phyloP scores from a whole-genome alignment of 2,329 filamentous ascomycete species.

The Xenoacremonium recifei region DNA sequence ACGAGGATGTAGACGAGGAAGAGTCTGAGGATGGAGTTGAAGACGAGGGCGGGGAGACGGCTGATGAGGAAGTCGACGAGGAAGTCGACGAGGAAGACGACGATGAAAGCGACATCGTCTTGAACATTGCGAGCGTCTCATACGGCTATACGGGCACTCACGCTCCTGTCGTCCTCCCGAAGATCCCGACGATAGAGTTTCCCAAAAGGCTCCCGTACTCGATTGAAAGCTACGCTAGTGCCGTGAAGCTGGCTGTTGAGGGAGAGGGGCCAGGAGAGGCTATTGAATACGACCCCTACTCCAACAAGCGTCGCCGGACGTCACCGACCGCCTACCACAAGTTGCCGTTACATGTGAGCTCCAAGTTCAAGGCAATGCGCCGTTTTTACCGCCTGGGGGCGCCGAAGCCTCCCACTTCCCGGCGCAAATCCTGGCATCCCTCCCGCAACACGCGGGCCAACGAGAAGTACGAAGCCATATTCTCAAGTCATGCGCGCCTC shows the following conservation, averaged over 20 bases:
- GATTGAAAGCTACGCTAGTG: neutral
- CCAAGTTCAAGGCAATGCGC: constrained; percentile 5
- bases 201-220: neutral
- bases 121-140: neutral
- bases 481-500: constrained; percentile 20
- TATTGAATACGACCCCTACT: no score
- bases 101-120: no score
- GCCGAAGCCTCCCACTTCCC: neutral
- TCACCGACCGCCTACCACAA: no score
- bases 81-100: constrained; percentile 1
- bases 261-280: no score
- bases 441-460: neutral
- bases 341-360: no score
- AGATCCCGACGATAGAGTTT: neutral
- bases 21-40: constrained; percentile 1
- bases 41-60: constrained; percentile 1
- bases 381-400: neutral
- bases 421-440: no score
- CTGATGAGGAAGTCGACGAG: neutral
- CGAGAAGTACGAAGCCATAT: constrained; percentile 13
- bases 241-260: no score
- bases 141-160: neutral
- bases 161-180: neutral
- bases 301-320: no score
- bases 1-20: constrained; percentile 4